Percentiles rank a stretch among this genome's conserved stretches.
These are phyloP conservation scores for Ustilago bromivora DNA, from an alignment of 1,284 basidiomycete species.

Conservation along the genomic window DNA sequence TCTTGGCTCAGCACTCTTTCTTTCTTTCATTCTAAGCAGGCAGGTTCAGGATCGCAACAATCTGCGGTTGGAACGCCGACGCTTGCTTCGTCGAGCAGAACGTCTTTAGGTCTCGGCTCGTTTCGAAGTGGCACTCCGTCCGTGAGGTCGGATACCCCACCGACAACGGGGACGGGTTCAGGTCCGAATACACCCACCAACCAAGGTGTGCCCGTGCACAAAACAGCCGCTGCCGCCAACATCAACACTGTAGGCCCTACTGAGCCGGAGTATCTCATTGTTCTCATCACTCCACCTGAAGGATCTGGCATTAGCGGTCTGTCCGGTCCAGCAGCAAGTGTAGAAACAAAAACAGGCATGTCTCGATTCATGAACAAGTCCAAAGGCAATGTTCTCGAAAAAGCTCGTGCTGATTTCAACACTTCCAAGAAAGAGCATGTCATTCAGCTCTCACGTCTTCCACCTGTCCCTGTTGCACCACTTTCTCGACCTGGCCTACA, in stretches of 20 bases:
- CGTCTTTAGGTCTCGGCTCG: constrained; percentile 33
- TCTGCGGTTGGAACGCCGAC: constrained; percentile 22
- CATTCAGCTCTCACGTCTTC: constrained; percentile 41
- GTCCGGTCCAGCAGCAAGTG: constrained; percentile 79
- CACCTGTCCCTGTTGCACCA: constrained; percentile 68
- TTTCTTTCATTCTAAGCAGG: constrained; percentile 40
- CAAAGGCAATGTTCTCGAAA: constrained; percentile 87
- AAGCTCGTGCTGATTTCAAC: constrained; percentile 93
- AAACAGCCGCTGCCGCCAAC: constrained; percentile 2
- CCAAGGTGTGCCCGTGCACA: constrained; percentile 16
- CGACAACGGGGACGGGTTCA: constrained; percentile 17
- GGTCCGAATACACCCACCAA: constrained; percentile 44
- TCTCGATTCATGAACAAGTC: constrained; percentile 77
- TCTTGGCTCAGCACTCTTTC: constrained; percentile 65
- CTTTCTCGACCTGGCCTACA: constrained; percentile 80
- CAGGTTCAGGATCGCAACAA: constrained; percentile 4
- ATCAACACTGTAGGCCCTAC: constrained; percentile 15
- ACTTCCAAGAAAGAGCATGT: constrained; percentile 80
- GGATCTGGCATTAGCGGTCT: constrained; percentile 64
- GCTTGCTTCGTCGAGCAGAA: constrained; percentile 24
- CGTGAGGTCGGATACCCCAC: constrained; percentile 34
- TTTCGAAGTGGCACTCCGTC: constrained; percentile 40
- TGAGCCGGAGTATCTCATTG: constrained; percentile 66
- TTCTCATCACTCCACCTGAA: constrained; percentile 61
- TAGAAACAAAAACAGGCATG: constrained; percentile 70